Conservation (phyloP, 345 rosid species). For the Angophora floribunda region DNA sequence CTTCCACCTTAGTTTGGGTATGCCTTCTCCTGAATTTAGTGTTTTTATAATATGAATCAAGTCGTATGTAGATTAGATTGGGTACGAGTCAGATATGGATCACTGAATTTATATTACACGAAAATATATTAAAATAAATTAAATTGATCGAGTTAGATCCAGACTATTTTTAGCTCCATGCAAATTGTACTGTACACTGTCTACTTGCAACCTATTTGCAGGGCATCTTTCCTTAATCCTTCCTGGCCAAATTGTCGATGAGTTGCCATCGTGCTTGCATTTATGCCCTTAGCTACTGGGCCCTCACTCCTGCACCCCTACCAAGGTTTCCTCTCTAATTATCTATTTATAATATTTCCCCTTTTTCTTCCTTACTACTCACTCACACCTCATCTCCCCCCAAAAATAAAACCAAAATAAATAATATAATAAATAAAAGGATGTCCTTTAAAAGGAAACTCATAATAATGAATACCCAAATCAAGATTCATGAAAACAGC, state of each 20-base stretch:
- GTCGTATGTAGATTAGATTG: too few relatives aligned
- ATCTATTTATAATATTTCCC: background rate
- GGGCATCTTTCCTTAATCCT: background rate
- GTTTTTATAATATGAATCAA: too few relatives aligned
- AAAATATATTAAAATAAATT: too few relatives aligned
- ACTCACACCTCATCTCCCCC: background rate
- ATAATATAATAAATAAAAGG: background rate
- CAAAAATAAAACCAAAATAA: background rate
- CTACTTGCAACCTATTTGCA: too few relatives aligned
- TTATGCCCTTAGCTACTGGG: background rate
- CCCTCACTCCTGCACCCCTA: background rate
- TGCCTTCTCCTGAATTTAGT: too few relatives aligned
- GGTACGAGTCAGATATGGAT: too few relatives aligned
- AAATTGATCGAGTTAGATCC: too few relatives aligned
- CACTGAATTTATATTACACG: too few relatives aligned
- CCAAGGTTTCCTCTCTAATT: background rate
- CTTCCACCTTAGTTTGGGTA: too few relatives aligned
- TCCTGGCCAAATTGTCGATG: background rate
- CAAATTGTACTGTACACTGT: background rate
- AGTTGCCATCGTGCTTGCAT: background rate
- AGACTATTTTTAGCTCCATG: rapidly evolving
- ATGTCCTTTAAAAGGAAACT: background rate
- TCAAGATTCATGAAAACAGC: background rate
- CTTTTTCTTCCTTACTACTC: background rate
- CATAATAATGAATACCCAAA: background rate